Base-by-base conservation (phyloP, 2,329 filamentous ascomycete genomes). In the Chaetomium sp. region DNA sequence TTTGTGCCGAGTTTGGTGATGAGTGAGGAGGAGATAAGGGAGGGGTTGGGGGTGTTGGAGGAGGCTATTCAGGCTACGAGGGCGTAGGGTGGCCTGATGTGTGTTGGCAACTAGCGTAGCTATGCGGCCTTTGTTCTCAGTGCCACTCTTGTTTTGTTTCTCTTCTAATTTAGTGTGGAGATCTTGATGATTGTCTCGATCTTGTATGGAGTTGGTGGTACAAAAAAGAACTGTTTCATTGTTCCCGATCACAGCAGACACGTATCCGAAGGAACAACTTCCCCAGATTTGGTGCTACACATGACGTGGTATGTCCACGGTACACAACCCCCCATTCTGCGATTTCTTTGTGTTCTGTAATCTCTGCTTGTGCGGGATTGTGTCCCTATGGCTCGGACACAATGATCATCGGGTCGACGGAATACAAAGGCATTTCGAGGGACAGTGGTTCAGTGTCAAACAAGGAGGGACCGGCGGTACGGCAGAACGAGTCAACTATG, bases 1-100 rank as follows among this genome's bases (percentile, higher is more conserved):
- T 96, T 99, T 65, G 91, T 97, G 55, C 94, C 94, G 36, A 88
- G 89, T 58, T 74, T 99, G 67, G 84, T 85, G 5, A 88, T 99
- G 56, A 87, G 82, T 0, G 84, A 89, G 63, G 81, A 80, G 33
- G 88, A 96, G 78, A 94, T 97, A 62, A 77, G 85, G 62, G 78
- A 87, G 61, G 91, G 89, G 0, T 74, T 96, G 70, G 74, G 75
- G 43, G 91, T 96, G 52, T 69, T 97, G 58, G 87, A 86, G 62
- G 79, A 89, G 64, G 81, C 82, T 4, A 83, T 87, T 59, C 67
- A 66, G 33, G 72, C 73, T 41, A 77, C 74, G 14, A 52, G 56
- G 59, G 6, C 44, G 49, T 56, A 48, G 33, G 10, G 37, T 9
- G 37, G 4, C 12, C 2, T 40, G 9, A 40, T 12, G 37, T 40